phyloP scores from a whole-genome alignment of 1,284 basidiomycete genomes.

The Malassezia obtusa region DNA sequence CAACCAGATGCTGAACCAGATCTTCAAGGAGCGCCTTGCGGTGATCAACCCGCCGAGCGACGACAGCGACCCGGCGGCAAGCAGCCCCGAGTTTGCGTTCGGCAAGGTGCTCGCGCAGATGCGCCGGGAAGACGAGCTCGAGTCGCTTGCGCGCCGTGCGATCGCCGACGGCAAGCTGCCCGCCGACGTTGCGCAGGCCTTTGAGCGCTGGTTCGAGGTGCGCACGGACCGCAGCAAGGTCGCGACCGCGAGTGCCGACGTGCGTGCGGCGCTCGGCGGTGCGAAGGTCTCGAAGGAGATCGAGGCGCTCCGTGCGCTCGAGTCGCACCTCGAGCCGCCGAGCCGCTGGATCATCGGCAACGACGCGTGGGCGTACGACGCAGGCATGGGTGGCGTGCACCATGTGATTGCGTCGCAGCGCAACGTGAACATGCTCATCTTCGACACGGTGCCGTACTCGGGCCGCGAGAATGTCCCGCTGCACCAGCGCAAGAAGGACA shows the following conservation, averaged over 20 bases:
- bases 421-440: constrained; percentile 86
- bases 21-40: constrained; percentile 73
- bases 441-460: constrained; percentile 84
- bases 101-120: constrained; percentile 77
- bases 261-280: constrained; percentile 53
- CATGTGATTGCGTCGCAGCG: constrained; percentile 81
- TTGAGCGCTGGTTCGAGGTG: constrained; percentile 27
- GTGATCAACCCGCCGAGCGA: constrained; percentile 59
- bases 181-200: constrained; percentile 31
- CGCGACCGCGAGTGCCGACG: constrained; percentile 1
- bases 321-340: constrained; percentile 26
- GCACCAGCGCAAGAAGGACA: constrained; percentile 47
- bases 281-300: constrained; percentile 49
- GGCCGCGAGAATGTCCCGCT: constrained; percentile 52
- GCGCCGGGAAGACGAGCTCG: constrained; percentile 36
- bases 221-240: constrained; percentile 27
- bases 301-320: constrained; percentile 29
- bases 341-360: constrained; percentile 87
- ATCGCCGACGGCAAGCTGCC: constrained; percentile 26
- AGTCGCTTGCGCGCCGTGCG: constrained; percentile 29
- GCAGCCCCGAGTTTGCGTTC: constrained; percentile 83
- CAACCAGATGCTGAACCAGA: constrained; percentile 71
- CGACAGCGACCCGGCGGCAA: constrained; percentile 53
- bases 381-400: constrained; percentile 90
- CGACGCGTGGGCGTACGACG: constrained; percentile 93